These are phyloP conservation scores for Lichtheimia corymbifera DNA, from an alignment of 371 early-diverging fungal species.

Conservation along the genomic window DNA sequence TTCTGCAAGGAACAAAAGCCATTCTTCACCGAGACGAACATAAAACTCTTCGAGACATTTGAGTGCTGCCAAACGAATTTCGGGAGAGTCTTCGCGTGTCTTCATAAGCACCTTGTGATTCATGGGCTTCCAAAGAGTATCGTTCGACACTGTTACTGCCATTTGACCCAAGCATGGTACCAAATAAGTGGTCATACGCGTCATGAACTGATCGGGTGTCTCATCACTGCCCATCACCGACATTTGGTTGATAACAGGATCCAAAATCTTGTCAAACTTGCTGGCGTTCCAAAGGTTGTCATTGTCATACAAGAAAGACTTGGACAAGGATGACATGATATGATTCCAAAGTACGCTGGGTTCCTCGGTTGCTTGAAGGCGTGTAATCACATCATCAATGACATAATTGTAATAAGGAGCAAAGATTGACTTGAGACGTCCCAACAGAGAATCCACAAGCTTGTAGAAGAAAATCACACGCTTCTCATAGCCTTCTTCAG, in stretches of 20 bases:
- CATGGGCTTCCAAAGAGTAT: constrained; percentile 86
- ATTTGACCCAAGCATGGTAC: constrained; percentile 85
- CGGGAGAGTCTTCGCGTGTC: constrained; percentile 70
- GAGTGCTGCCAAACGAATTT: constrained; percentile 77
- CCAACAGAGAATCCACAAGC: constrained; percentile 69
- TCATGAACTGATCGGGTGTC: constrained; percentile 44
- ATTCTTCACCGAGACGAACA: constrained; percentile 86
- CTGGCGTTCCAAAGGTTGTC: constrained; percentile 75
- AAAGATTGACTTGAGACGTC: constrained; percentile 80
- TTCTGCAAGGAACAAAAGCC: constrained; percentile 89
- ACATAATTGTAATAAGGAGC: constrained; percentile 84
- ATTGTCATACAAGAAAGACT: constrained; percentile 73
- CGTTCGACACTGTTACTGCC: constrained; percentile 78
- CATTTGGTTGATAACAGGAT: constrained; percentile 76
- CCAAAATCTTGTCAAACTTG: constrained; percentile 71
- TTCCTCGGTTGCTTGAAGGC: constrained; percentile 49
- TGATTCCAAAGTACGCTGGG: constrained; percentile 61
- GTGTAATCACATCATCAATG: constrained; percentile 68
- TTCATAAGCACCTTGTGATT: constrained; percentile 80
- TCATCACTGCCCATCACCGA: constrained; percentile 51
- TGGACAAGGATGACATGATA: constrained; percentile 61
- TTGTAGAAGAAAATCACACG: constrained; percentile 82
- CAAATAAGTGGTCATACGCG: constrained; percentile 62
- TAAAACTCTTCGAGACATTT: constrained; percentile 81
- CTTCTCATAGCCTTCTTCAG: constrained; percentile 45